Evolutionary conservation across 208 protist species (phyloP).

Genomic region (Crithidia acanthocephali): DNA sequence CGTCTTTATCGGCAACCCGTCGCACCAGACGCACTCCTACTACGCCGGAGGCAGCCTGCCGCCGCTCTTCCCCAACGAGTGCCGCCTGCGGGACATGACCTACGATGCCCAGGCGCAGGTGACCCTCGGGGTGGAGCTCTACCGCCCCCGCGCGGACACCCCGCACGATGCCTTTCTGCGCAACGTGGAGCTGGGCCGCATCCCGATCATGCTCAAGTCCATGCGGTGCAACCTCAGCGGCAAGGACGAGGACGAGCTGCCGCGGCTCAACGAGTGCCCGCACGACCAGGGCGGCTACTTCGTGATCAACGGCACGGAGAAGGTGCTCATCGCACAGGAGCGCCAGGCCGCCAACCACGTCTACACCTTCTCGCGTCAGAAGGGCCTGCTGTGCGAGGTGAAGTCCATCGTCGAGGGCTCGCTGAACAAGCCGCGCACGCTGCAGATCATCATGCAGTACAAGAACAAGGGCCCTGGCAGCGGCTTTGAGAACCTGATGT

Average conservation of each 20-base stretch:
- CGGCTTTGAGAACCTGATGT: constrained; percentile 83
- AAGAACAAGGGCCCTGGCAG: constrained; percentile 95
- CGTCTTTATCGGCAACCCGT: constrained; percentile 84
- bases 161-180: constrained; percentile 49
- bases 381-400: constrained; percentile 96
- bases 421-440: constrained; percentile 83
- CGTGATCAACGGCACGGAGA: constrained; percentile 99
- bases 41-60: constrained; percentile 58
- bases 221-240: constrained; percentile 96
- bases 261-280: constrained; percentile 97
- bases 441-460: constrained; percentile 95
- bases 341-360: constrained; percentile 99
- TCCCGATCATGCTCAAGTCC: constrained; percentile 99
- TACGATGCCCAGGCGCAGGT: constrained; percentile 81
- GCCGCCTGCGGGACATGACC: constrained; percentile 97
- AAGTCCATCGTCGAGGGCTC: constrained; percentile 94
- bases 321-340: constrained; percentile 97
- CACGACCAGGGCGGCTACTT: constrained; percentile 99
- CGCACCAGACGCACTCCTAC: constrained; percentile 59
- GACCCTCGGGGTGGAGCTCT: constrained; percentile 60
- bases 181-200: constrained; percentile 95
- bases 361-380: constrained; percentile 94
- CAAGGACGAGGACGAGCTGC: constrained; percentile 93
- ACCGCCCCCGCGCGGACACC: constrained; percentile 49
- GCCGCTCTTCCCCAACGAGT: constrained; percentile 95